phyloP scores from a whole-genome alignment of 2,329 filamentous ascomycete genomes.

The Coniochaeta sp. region DNA sequence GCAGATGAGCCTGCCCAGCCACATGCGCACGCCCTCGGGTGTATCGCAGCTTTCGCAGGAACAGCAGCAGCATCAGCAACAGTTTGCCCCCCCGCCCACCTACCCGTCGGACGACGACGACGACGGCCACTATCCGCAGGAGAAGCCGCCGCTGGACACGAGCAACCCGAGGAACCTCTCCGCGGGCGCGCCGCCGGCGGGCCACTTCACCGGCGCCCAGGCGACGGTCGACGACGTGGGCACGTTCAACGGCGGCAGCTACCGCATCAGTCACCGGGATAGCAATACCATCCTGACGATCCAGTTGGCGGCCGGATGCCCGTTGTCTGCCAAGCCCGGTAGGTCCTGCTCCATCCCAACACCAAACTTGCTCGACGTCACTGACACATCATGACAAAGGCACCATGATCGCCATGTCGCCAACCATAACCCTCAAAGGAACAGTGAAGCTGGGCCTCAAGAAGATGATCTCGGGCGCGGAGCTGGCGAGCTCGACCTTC shows the following conservation, averaged over 20 bases:
- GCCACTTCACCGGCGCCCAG: conserved; percentile 57
- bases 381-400: conserved; percentile 36
- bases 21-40: conserved; percentile 24
- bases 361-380: background rate
- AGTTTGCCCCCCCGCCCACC: conserved; percentile 22
- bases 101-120: conserved; percentile 18
- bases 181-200: conserved; percentile 31
- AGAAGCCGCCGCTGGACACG: conserved; percentile 19
- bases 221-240: conserved; percentile 75
- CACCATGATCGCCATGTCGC: conserved; percentile 92
- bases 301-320: conserved; percentile 84
- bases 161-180: conserved; percentile 25
- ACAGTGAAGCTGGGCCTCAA: conserved; percentile 80
- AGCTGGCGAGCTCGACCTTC: conserved; percentile 71
- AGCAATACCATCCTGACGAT: conserved; percentile 84
- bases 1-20: conserved; percentile 25
- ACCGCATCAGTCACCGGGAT: conserved; percentile 86
- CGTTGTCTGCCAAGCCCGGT: conserved; percentile 73
- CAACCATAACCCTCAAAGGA: conserved; percentile 77
- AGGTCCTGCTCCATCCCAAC: conserved; percentile 4
- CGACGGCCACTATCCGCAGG: conserved; percentile 14
- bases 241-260: conserved; percentile 95
- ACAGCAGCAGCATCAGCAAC: conserved; percentile 8
- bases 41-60: conserved; percentile 14
- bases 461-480: conserved; percentile 78